Evolutionary conservation across 73 alveolate species (phyloP).

Genomic region (Paramecium octaurelia): DNA sequence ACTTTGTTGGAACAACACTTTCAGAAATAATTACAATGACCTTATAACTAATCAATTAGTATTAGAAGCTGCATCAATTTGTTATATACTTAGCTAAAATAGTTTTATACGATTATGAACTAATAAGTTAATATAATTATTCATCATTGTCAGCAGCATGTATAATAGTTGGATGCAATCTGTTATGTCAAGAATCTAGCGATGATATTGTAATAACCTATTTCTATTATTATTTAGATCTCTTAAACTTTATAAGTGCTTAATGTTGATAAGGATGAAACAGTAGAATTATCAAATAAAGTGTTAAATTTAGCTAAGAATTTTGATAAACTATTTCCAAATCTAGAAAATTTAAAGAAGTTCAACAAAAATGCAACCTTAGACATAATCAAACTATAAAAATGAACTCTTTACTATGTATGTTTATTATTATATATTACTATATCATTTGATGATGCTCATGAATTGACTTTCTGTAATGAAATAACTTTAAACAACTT

Average conservation of each 20-base stretch:
- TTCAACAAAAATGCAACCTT: constrained; percentile 3
- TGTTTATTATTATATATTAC: neutral
- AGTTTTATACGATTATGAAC: constrained; percentile 50
- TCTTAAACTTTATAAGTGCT: neutral
- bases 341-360: constrained; percentile 58
- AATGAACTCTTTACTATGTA: neutral
- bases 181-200: neutral
- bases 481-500: constrained; percentile 39
- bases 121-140: constrained; percentile 48
- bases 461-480: constrained; percentile 43
- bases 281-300: constrained; percentile 14
- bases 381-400: neutral
- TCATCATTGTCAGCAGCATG: constrained; percentile 50
- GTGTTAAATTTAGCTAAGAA: constrained; percentile 51
- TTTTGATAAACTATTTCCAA: constrained; percentile 59
- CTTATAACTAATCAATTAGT: neutral
- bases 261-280: constrained; percentile 44
- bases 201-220: neutral
- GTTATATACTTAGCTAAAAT: constrained; percentile 55
- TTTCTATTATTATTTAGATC: neutral
- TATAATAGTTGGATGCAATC: constrained; percentile 33
- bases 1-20: constrained; percentile 35
- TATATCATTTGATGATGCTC: constrained; percentile 46
- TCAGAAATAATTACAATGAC: constrained; percentile 27
- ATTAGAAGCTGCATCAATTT: neutral